A percentile compares a stretch with the other conserved stretches of the same genome.
Conservation (phyloP, 176 grass and related monocot genomes). For the Oryza officinalis region DNA sequence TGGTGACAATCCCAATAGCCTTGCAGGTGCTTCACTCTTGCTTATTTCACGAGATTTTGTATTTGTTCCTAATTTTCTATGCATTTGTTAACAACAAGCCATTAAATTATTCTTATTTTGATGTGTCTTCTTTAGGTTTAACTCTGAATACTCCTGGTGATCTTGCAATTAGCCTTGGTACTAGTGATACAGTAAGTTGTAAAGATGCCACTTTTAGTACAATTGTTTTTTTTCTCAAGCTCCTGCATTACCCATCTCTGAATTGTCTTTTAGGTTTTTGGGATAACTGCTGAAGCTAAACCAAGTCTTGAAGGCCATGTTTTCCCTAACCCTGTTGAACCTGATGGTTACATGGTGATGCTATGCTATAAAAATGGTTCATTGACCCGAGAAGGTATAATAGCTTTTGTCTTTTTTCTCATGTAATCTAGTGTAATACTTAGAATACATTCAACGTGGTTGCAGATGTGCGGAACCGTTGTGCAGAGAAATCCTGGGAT, state of each 20-base stretch:
- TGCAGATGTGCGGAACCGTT: slow-evolving; percentile 78
- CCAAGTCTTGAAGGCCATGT: slow-evolving; percentile 93
- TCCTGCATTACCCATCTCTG: not conserved
- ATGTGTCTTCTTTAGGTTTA: slow-evolving; percentile 59
- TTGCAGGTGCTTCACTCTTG: slow-evolving; percentile 65
- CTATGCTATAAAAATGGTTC: slow-evolving; percentile 98
- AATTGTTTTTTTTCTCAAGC: not conserved
- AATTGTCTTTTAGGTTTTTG: slow-evolving; percentile 67
- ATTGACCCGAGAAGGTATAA: slow-evolving; percentile 84
- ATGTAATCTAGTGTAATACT: not conserved
- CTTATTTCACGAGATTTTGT: slow-evolving; percentile 11
- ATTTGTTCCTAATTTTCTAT: slow-evolving; percentile 10
- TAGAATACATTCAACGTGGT: slow-evolving; percentile 13
- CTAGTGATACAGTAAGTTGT: slow-evolving; percentile 90
- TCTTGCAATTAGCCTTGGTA: slow-evolving; percentile 96
- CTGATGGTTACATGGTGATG: slow-evolving; percentile 97
- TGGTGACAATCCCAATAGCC: slow-evolving; percentile 95
- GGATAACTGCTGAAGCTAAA: slow-evolving; percentile 81
- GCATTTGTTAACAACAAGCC: not conserved
- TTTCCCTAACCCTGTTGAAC: slow-evolving; percentile 92
- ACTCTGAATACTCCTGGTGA: slow-evolving; percentile 88
- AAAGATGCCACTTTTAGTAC: not conserved
- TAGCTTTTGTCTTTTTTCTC: not conserved
- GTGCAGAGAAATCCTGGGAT: slow-evolving; percentile 83
- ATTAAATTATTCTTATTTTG: slow-evolving; percentile 1